Conservation (phyloP, 106 monocot species). For the Apostasia shenzhenica region DNA sequence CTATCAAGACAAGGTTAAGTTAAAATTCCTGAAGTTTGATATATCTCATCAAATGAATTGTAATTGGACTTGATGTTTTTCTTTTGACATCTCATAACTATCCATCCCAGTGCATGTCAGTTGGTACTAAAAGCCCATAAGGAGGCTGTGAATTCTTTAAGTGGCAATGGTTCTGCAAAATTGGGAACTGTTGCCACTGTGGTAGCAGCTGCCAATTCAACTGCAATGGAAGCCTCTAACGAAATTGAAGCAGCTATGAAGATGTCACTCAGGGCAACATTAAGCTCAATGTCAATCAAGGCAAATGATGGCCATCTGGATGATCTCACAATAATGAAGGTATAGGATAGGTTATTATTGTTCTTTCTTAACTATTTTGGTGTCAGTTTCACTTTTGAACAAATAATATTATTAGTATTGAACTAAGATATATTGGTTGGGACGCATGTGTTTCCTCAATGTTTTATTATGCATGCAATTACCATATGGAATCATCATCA, state of each 20-base stretch:
- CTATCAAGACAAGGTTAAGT: no score
- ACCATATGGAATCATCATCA: no score
- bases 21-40: no score
- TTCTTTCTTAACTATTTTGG: background rate
- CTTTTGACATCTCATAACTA: no score
- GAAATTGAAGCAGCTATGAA: constrained; percentile 92
- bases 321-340: constrained; percentile 91
- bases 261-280: constrained; percentile 79
- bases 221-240: constrained; percentile 80
- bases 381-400: no score
- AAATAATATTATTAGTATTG: no score
- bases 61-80: no score
- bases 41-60: no score
- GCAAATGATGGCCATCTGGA: constrained; percentile 43
- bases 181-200: constrained; percentile 90
- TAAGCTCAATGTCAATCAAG: constrained; percentile 50
- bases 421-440: background rate
- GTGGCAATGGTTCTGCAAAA: constrained; percentile 71
- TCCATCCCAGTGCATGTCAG: constrained; percentile 64
- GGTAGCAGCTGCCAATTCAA: constrained; percentile 89
- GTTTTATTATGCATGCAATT: background rate
- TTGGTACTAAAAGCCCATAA: constrained; percentile 91
- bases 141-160: constrained; percentile 94
- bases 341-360: constrained; percentile 12
- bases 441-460: background rate